A percentile compares a stretch with the other conserved stretches of the same genome.
Conservation (phyloP, 2,329 filamentous ascomycete genomes). For the Colletotrichum sp. region DNA sequence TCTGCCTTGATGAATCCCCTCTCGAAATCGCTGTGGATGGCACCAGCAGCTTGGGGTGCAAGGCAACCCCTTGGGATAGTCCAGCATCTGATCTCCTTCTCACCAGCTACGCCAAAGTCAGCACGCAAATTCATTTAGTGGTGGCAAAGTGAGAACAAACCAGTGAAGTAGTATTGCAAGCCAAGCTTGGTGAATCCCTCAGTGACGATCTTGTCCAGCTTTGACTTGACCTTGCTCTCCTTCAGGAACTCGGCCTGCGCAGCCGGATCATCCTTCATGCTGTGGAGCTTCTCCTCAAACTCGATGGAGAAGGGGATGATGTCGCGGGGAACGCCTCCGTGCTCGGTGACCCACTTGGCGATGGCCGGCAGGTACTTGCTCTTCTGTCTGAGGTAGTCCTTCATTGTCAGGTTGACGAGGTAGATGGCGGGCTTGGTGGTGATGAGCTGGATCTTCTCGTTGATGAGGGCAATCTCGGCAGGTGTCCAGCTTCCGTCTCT, state of each 20-base stretch:
- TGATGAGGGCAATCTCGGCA: conserved; percentile 49
- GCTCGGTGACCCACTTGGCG: conserved; percentile 50
- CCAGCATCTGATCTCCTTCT: conserved; percentile 52
- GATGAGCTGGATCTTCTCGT: conserved; percentile 50
- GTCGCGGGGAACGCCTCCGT: conserved; percentile 44
- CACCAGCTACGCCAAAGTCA: conserved; percentile 34
- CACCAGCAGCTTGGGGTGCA: conserved; percentile 46
- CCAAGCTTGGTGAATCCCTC: conserved; percentile 50
- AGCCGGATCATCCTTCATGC: conserved; percentile 39
- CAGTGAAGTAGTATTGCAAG: conserved; percentile 50
- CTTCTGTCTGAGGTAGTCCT: conserved; percentile 51
- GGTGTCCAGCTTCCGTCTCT: conserved; percentile 47
- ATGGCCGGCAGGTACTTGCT: conserved; percentile 49
- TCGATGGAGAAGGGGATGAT: conserved; percentile 50
- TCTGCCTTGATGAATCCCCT: conserved; percentile 51
- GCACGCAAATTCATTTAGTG: neutral
- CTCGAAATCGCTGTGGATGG: conserved; percentile 48
- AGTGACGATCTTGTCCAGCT: conserved; percentile 47
- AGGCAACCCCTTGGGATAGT: conserved; percentile 41
- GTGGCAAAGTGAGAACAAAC: conserved; percentile 20
- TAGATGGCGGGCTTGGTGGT: conserved; percentile 51
- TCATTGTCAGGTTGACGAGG: conserved; percentile 51
- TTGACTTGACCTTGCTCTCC: conserved; percentile 46
- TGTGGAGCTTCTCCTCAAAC: conserved; percentile 49
- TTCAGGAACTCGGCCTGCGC: conserved; percentile 39